Evolutionary conservation across 805 yeast genomes (phyloP), one percentile per base, ranked within the genome.

Genomic region (Crinitomyces ghanaensis): DNA sequence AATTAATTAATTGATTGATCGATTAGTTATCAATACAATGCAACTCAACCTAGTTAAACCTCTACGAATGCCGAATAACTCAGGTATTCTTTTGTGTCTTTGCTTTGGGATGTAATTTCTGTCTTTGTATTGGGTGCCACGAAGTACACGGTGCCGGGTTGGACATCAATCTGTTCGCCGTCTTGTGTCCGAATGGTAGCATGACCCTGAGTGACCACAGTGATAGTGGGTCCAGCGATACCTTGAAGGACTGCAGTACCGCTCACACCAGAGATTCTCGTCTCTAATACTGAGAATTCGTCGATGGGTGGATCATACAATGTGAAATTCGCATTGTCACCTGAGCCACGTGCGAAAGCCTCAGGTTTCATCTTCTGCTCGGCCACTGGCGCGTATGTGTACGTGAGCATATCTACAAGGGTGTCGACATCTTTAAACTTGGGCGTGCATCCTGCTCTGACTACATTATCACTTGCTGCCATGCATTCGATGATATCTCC

Each of bases 391-490:
- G 81, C 93, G 49, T 80, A 80, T 18, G 81, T 68, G 56, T 88
- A 91, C 3, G 95, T 86, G 56, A 91, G 72, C 91, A 83, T 83
- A 34, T 70, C 73, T 28, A 91, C 96, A 53, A 91, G 72, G 50
- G 80, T 84, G 38, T 75, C 60, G 40, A 91, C 97, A 58, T 91
- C 99, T 62, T 88, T 91, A 66, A 88, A 91, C 59, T 91, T 91
- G 41, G 99, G 98, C n/a, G 99, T 91, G 67, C 91, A 91, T 9
- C 98, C 99, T 3, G 96, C 94, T 58, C 99, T 74, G 31, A 91
- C 96, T 37, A 91, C 99, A 51, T 91, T 91, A 58, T 91, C 99
- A 26, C 93, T 78, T 6, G 98, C 96, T 27, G 98, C 98, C 99
- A 91, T 91, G 66, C 98, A 91, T 65, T 91, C 99, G 52, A 91